A percentile compares a stretch with the other conserved stretches of the same genome.
Conservation (phyloP, 1,139 yeast species). For the Zygoascus meyerae region DNA sequence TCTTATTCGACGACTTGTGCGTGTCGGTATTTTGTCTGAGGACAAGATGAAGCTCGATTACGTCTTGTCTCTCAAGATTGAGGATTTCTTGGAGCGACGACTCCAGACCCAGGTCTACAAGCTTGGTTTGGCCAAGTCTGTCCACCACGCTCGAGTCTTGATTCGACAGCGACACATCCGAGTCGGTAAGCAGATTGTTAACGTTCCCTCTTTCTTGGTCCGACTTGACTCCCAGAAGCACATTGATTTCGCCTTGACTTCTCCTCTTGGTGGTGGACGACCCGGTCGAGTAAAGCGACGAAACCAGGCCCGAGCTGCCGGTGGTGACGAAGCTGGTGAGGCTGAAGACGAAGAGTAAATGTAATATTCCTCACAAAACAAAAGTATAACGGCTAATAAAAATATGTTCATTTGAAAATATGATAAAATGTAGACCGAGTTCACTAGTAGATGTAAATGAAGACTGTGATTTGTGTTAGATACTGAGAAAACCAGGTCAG, state of each 20-base stretch:
- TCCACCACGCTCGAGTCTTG: constrained; percentile 99
- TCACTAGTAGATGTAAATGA: too few species aligned
- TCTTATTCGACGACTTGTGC: constrained; percentile 90
- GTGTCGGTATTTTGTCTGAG: constrained; percentile 98
- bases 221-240: constrained; percentile 99
- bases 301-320: constrained; percentile 65
- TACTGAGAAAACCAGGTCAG: too few species aligned
- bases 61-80: constrained; percentile 95
- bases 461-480: too few species aligned
- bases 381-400: background rate
- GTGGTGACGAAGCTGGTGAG: constrained; percentile 67
- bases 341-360: constrained; percentile 45
- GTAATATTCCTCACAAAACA: constrained; percentile 12
- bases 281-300: constrained; percentile 99
- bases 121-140: constrained; percentile 98
- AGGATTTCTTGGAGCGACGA: constrained; percentile 99
- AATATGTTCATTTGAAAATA: background rate
- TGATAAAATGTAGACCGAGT: too few species aligned
- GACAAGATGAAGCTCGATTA: constrained; percentile 99
- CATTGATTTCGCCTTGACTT: constrained; percentile 97
- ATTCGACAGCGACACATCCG: constrained; percentile 99
- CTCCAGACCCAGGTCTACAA: constrained; percentile 99
- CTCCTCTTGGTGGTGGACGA: constrained; percentile 99
- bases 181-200: constrained; percentile 99
- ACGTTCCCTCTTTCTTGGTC: constrained; percentile 98